phyloP scores from a whole-genome alignment of 495 filamentous ascomycete species.

The Daldinia childiae region DNA sequence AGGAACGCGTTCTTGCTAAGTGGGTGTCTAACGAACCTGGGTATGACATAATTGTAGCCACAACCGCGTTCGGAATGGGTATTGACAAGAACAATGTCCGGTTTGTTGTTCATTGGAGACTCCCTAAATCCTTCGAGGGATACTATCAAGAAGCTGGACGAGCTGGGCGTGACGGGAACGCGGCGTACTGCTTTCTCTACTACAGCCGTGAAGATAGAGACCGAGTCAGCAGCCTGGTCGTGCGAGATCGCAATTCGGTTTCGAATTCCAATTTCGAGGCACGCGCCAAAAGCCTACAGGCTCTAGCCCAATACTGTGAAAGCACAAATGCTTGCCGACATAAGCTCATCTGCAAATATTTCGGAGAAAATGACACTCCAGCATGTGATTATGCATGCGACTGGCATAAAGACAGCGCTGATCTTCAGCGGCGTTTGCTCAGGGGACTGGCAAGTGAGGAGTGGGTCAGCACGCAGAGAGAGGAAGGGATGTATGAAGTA shows the following conservation, averaged over 20 bases:
- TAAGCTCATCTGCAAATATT: conserved; percentile 78
- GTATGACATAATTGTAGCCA: conserved; percentile 93
- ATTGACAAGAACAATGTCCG: conserved; percentile 95
- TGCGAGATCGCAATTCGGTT: conserved; percentile 48
- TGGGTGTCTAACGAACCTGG: conserved; percentile 80
- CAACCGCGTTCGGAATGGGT: conserved; percentile 96
- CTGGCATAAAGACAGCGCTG: conserved; percentile 78
- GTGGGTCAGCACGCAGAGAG: conserved; percentile 76
- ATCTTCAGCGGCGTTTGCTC: conserved; percentile 69
- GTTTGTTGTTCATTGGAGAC: conserved; percentile 92
- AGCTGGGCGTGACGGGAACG: conserved; percentile 88
- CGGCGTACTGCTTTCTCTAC: conserved; percentile 85
- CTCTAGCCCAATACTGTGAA: conserved; percentile 84
- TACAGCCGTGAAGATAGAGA: conserved; percentile 87
- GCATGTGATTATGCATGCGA: conserved; percentile 89
- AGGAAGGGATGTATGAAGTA: conserved; percentile 63
- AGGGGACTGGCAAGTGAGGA: conserved; percentile 73
- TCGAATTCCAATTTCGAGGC: conserved; percentile 49
- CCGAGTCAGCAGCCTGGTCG: conserved; percentile 67
- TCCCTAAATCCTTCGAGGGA: conserved; percentile 92
- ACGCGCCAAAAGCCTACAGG: conserved; percentile 58
- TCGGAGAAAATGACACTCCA: conserved; percentile 71
- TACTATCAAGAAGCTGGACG: conserved; percentile 96
- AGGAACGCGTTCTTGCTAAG: conserved; percentile 69
- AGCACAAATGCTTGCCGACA: conserved; percentile 77